These are phyloP conservation scores for Zygosaccharomyces pseudobailii DNA, from an alignment of 1,139 yeast species.

Conservation along the genomic window DNA sequence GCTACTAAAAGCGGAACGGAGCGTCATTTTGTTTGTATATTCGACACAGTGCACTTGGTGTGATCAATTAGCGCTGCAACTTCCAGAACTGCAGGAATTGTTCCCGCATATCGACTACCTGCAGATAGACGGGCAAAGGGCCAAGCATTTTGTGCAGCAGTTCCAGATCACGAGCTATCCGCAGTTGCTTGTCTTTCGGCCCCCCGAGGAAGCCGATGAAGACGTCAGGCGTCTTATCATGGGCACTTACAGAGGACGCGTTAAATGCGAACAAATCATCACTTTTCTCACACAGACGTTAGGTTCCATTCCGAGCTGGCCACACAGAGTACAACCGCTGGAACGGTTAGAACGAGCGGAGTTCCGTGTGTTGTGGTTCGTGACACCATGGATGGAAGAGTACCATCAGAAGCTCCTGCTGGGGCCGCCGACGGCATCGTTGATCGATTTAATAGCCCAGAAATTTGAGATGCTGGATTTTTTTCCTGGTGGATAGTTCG, in stretches of 20 bases:
- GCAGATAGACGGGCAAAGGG: neutral
- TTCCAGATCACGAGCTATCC: conserved; percentile 7
- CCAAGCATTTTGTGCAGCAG: neutral
- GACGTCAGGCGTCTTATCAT: conserved; percentile 2
- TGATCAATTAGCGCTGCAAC: conserved; percentile 13
- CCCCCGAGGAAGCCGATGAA: neutral
- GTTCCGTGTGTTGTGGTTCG: neutral
- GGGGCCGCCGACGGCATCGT: conserved; percentile 3
- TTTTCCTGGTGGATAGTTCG: conserved; percentile 15
- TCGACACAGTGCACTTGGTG: conserved; percentile 16
- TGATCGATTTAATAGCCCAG: conserved; percentile 6
- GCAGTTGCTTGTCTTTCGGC: conserved; percentile 6
- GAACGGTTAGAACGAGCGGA: conserved; percentile 4
- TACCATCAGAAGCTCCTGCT: neutral
- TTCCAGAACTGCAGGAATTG: conserved; percentile 7
- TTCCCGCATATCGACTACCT: conserved; percentile 6
- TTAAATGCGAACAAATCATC: conserved; percentile 10
- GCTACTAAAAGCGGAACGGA: neutral
- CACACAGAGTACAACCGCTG: conserved; percentile 1
- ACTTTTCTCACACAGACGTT: conserved; percentile 10
- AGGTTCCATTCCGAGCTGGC: conserved; percentile 17
- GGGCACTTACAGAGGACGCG: conserved; percentile 13
- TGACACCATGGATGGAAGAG: neutral
- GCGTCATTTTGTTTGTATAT: conserved; percentile 14
- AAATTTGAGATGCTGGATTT: conserved; percentile 1